Percentiles rank a stretch among this genome's conserved stretches.
phyloP scores from a whole-genome alignment of 2,329 filamentous ascomycete species.

The Fusarium tricinctum region DNA sequence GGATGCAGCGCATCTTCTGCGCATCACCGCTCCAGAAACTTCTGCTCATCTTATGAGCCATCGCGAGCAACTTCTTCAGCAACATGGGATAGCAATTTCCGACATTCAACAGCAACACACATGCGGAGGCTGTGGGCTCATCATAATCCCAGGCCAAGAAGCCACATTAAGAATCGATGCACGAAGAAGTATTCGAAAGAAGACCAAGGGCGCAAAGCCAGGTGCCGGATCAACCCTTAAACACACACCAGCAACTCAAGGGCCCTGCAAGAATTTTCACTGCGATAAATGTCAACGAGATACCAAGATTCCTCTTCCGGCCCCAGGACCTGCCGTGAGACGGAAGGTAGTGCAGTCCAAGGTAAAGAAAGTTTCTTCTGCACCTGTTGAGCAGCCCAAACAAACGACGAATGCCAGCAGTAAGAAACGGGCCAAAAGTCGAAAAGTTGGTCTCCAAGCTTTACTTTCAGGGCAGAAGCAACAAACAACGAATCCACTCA shows the following conservation, averaged over 20 bases:
- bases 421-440: slow-evolving; percentile 74
- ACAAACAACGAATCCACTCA: slow-evolving; percentile 60
- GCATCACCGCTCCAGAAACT: slow-evolving; percentile 65
- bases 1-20: slow-evolving; percentile 71
- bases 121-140: slow-evolving; percentile 72
- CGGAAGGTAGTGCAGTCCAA: slow-evolving; percentile 38
- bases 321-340: slow-evolving; percentile 53
- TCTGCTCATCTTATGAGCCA: slow-evolving; percentile 72
- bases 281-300: slow-evolving; percentile 62
- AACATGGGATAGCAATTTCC: slow-evolving; percentile 60
- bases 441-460: slow-evolving; percentile 76
- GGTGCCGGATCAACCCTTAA: slow-evolving; percentile 10
- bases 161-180: slow-evolving; percentile 58
- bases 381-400: slow-evolving; percentile 49
- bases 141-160: slow-evolving; percentile 68
- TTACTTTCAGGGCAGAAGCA: slow-evolving; percentile 68
- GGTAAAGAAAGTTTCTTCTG: slow-evolving; percentile 35
- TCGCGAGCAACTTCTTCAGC: slow-evolving; percentile 64
- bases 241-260: slow-evolving; percentile 36
- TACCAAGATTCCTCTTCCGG: slow-evolving; percentile 59
- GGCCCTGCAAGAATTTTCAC: slow-evolving; percentile 57
- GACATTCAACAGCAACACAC: slow-evolving; percentile 67
- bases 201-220: slow-evolving; percentile 18
- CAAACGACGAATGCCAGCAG: slow-evolving; percentile 68
- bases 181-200: slow-evolving; percentile 23